A percentile compares a stretch with the other conserved stretches of the same genome.
Evolutionary conservation across 2,329 filamentous ascomycete species (phyloP).

Genomic region (Penicillium psychrosexuale): DNA sequence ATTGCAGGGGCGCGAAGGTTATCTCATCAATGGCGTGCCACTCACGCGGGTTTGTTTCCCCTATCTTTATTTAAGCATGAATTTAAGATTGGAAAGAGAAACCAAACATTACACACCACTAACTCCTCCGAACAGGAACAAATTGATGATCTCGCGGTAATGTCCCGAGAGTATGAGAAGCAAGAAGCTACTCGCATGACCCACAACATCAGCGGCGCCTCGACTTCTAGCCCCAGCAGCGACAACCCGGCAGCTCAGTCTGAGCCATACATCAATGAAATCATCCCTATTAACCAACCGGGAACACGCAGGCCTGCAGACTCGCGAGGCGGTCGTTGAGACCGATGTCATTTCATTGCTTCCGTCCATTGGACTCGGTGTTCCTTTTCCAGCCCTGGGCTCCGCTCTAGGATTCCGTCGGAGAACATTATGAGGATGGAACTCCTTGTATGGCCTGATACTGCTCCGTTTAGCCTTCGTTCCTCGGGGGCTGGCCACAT

Average conservation of each 20-base stretch:
- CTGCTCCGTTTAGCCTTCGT: background rate
- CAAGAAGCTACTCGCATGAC: conserved; percentile 48
- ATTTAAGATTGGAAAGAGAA: background rate
- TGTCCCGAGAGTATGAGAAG: conserved; percentile 49
- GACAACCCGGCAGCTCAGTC: conserved; percentile 10
- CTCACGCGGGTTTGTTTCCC: conserved; percentile 43
- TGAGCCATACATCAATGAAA: conserved; percentile 45
- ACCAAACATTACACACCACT: background rate
- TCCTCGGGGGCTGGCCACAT: background rate
- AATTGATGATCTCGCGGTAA: conserved; percentile 49
- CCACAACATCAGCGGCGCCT: conserved; percentile 21
- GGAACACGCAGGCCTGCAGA: conserved; percentile 31
- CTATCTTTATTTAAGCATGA: background rate
- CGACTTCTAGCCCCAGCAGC: conserved; percentile 1
- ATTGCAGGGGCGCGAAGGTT: conserved; percentile 48
- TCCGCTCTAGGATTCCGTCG: background rate
- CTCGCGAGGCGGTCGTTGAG: conserved; percentile 26
- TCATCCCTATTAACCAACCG: conserved; percentile 37
- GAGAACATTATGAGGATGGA: background rate
- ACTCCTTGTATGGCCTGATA: background rate
- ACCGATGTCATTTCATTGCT: background rate
- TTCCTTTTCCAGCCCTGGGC: background rate
- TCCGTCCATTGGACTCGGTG: background rate
- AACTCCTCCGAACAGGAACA: conserved; percentile 39
- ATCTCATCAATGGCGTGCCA: conserved; percentile 46